Evolutionary conservation across 1,139 yeast species (phyloP), one percentile per base, ranked within the genome.

Genomic region (Magnusiomyces sp.): DNA sequence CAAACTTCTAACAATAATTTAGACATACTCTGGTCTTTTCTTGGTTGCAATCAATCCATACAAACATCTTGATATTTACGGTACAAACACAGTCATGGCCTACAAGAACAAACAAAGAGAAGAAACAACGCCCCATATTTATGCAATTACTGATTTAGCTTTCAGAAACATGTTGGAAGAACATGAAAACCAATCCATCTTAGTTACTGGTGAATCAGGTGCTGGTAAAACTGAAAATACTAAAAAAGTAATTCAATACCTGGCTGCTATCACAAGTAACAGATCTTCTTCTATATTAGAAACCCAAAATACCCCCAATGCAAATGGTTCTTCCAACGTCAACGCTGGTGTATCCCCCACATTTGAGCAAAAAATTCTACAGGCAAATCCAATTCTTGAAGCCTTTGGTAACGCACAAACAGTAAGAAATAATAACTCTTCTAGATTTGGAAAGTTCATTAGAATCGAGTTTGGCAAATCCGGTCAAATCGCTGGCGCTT

Each of bases 151-250:
- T 0, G 97, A 92, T 62, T 80, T 81, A 43, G 95, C 98, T 1
- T 87, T 81, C 59, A 76, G 88, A 53, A 86, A 83, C 60, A 73
- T 92, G 66, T 71, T 88, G 19, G 74, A 76, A 32, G 82, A 84
- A 58, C 75, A 72, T 47, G 82, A 81, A 60, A 85, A 90, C 66
- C 98, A 94, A 68, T 82, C 95, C 14, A 88, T 94, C 49, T 72
- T 94, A 50, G 97, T 94, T 11, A 94, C 98, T 1, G 99, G 99
- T 55, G 99, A 94, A 65, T 85, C 95, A 31, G 99, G 98, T 55
- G 98, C 98, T 0, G 98, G 98, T 51, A 92, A 92, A 65, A 92
- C 98, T 0, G 98, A 92, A 68, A 92, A 88, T 59, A 92, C 98
- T n/a, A 92, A 92, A 66, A 88, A 86, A 62, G 90, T 92, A 53